A percentile compares a stretch with the other conserved stretches of the same genome.
These are phyloP conservation scores for Incumbomyces lentus DNA, from an alignment of 2,329 filamentous ascomycete genomes.

Conservation along the genomic window DNA sequence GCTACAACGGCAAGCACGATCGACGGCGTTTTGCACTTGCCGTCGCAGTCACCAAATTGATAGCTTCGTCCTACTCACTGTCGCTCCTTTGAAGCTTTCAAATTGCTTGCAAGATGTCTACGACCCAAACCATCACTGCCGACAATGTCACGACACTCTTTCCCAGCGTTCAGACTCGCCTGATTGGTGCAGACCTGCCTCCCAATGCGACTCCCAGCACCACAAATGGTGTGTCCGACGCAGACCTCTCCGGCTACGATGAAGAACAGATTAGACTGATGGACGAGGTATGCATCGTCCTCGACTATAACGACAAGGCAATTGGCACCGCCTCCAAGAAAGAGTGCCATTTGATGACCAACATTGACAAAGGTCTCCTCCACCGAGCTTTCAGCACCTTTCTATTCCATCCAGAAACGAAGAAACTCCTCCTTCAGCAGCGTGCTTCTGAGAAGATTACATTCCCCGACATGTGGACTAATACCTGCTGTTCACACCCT, in stretches of 20 bases:
- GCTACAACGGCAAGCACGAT: background rate
- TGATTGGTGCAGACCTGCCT: conserved; percentile 40
- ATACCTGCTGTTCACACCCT: conserved; percentile 98
- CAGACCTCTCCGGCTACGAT: conserved; percentile 79
- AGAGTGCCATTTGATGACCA: conserved; percentile 95
- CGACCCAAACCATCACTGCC: conserved; percentile 55
- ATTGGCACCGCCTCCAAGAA: conserved; percentile 98
- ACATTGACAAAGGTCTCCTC: conserved; percentile 90
- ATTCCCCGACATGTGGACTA: conserved; percentile 99
- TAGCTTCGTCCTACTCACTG: conserved; percentile 3
- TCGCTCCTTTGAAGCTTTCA: conserved; percentile 4
- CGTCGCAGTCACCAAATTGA: background rate
- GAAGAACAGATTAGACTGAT: conserved; percentile 96
- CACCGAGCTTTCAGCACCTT: conserved; percentile 98
- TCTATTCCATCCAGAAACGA: conserved; percentile 78
- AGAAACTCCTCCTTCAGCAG: conserved; percentile 88
- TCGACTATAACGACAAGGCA: conserved; percentile 81
- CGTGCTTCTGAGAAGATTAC: conserved; percentile 95
- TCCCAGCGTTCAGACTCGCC: conserved; percentile 59
- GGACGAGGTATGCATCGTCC: conserved; percentile 97
- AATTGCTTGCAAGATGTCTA: conserved; percentile 19
- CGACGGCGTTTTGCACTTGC: background rate
- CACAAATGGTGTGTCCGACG: conserved; percentile 23
- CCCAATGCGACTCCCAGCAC: conserved; percentile 47
- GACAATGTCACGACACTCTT: conserved; percentile 81